Base-by-base conservation (phyloP, 163 green algal genomes). In the Scenedesmus sp. region DNA sequence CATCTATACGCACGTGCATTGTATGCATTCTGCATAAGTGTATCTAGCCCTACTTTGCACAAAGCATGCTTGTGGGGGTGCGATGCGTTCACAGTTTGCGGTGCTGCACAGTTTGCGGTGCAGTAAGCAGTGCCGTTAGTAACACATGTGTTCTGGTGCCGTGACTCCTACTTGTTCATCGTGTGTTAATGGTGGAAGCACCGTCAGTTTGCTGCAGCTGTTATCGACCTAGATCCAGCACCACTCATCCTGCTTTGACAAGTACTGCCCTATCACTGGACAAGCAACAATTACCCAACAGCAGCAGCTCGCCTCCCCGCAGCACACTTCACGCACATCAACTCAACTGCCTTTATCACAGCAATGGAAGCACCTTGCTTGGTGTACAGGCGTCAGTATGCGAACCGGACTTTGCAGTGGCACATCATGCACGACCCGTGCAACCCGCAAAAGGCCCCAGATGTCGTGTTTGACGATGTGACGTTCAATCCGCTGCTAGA, bases 391-490 rank as follows among this genome's bases (percentile, higher is more conserved):
- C 65, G 65, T 76, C 65, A 76, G 65, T 76, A 76, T 40, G 65
- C 65, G 30, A 76, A 76, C 65, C 24, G 65, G 24, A 22, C 65
- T 5, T 40, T 90, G 68, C 68, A 81, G 42, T 90, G 85, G 85
- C 68, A 73, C 44, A 40, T 90, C 16, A 53, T 90, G 1, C n/a
- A 53, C 9, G 70, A 83, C 68, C 43, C 42, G 22, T 90, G 68
- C 61, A 26, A 90, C 15, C 68, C 44, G 1, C 6, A 0, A 24
- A 73, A 84, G 30, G 85, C 85, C 3, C 85, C 85, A 4, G 85
- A 90, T 40, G 44, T 90, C 26, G 26, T 90, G 26, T 90, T 90
- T 42, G 68, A 83, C 85, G 85, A 90, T 33, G 15, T 43, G 6
- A 73, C 30, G 4, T 90, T 84, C 68, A 83, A 56, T 30, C 85